A percentile compares a stretch with the other conserved stretches of the same genome.
Evolutionary conservation across 805 yeast genomes (phyloP).

Genomic region (Starmerella ratchasimensis): DNA sequence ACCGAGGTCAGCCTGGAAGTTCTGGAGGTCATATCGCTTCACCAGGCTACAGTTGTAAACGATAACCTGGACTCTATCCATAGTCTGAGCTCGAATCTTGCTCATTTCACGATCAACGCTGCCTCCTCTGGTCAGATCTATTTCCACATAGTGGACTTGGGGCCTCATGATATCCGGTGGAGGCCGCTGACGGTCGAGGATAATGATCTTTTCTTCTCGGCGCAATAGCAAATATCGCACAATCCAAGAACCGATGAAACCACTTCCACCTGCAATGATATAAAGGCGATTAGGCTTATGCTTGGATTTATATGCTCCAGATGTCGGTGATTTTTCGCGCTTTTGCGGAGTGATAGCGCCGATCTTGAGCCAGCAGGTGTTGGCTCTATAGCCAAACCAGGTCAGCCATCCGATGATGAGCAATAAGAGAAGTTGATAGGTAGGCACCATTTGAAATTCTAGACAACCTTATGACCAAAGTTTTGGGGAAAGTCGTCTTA

Average conservation of each 20-base stretch:
- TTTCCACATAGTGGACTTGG: constrained; percentile 15
- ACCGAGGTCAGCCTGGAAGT: constrained; percentile 25
- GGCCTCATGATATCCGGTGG: constrained; percentile 21
- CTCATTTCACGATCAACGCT: constrained; percentile 12
- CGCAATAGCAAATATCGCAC: constrained; percentile 23
- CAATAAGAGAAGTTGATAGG: too few species aligned
- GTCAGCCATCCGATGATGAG: constrained; percentile 3
- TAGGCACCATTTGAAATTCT: too few species aligned
- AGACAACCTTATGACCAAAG: too few species aligned
- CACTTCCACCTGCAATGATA: constrained; percentile 24
- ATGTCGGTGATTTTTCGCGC: constrained; percentile 12
- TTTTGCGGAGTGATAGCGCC: constrained; percentile 11
- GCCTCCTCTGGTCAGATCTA: constrained; percentile 11
- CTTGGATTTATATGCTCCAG: constrained; percentile 12
- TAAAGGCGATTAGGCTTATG: constrained; percentile 13
- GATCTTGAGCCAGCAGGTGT: constrained; percentile 1
- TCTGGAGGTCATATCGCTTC: constrained; percentile 21
- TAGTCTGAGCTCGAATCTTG: constrained; percentile 5
- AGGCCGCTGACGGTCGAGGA: constrained; percentile 19
- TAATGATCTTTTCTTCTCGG: constrained; percentile 17
- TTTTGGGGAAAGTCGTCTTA: too few species aligned
- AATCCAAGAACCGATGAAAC: constrained; percentile 25
- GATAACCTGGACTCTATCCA: constrained; percentile 9
- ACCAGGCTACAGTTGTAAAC: constrained; percentile 20
- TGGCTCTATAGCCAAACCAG: constrained; percentile 8